A percentile compares a stretch with the other conserved stretches of the same genome.
Evolutionary conservation across 2,329 filamentous ascomycete genomes (phyloP).

Genomic region (Pseudocercospora fuligena): DNA sequence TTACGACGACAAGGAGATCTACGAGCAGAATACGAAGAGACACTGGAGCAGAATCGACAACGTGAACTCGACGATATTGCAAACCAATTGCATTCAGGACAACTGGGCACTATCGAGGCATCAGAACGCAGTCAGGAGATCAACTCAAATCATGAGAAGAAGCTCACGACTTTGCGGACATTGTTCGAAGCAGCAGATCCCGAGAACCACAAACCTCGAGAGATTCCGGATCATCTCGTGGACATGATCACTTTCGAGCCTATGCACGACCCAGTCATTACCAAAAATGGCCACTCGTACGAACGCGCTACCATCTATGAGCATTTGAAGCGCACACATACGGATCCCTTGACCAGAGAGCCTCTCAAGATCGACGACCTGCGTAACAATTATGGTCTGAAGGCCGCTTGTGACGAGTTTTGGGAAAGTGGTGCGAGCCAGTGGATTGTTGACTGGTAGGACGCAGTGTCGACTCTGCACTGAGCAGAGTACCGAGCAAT

Average conservation of each 20-base stretch:
- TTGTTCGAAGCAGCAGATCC: slow-evolving; percentile 56
- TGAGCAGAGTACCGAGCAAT: background rate
- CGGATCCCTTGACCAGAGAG: slow-evolving; percentile 84
- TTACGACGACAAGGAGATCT: slow-evolving; percentile 61
- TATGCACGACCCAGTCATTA: slow-evolving; percentile 57
- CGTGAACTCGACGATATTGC: slow-evolving; percentile 45
- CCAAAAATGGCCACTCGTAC: slow-evolving; percentile 87
- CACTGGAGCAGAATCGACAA: slow-evolving; percentile 57
- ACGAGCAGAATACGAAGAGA: slow-evolving; percentile 62
- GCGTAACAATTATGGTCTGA: slow-evolving; percentile 79
- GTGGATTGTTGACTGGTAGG: slow-evolving; percentile 57
- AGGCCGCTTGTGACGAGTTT: slow-evolving; percentile 83
- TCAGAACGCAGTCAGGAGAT: slow-evolving; percentile 56
- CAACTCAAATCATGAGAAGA: slow-evolving; percentile 44
- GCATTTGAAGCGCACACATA: slow-evolving; percentile 74
- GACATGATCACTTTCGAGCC: slow-evolving; percentile 60
- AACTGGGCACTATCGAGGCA: slow-evolving; percentile 51
- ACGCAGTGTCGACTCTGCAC: background rate
- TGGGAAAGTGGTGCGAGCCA: slow-evolving; percentile 86
- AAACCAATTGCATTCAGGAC: slow-evolving; percentile 37
- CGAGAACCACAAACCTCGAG: slow-evolving; percentile 51
- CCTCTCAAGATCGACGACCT: slow-evolving; percentile 68
- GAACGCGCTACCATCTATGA: slow-evolving; percentile 85
- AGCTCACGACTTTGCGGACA: slow-evolving; percentile 50
- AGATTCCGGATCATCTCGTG: slow-evolving; percentile 76